Evolutionary conservation across 345 rosid species (phyloP).

Genomic region (Nephelium lappaceum): DNA sequence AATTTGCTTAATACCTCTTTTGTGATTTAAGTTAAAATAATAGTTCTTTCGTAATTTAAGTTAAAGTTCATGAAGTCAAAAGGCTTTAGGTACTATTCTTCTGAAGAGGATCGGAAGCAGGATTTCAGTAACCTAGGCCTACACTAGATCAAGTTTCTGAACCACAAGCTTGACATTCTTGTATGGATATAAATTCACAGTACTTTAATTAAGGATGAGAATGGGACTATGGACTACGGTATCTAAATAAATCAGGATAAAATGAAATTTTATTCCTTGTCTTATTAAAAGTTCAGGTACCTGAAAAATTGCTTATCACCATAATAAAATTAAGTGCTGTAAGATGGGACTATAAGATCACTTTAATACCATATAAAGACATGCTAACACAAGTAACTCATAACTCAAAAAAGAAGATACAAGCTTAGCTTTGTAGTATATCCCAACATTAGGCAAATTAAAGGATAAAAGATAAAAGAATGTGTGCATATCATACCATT

Average conservation of each 20-base stretch:
- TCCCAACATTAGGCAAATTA: constrained; percentile 11
- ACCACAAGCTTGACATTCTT: background rate
- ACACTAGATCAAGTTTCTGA: background rate
- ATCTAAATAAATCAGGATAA: background rate
- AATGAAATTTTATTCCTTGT: background rate
- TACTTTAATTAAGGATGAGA: background rate
- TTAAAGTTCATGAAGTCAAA: background rate
- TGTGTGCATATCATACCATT: constrained; percentile 24
- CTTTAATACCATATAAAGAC: background rate
- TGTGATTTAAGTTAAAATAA: background rate
- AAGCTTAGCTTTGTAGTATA: constrained; percentile 11
- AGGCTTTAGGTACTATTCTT: background rate
- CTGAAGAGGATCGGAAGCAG: background rate
- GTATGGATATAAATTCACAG: background rate
- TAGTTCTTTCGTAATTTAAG: background rate
- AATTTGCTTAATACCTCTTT: background rate
- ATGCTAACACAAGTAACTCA: background rate
- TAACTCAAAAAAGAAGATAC: background rate
- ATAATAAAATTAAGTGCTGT: background rate
- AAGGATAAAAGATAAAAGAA: constrained; percentile 17
- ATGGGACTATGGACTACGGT: background rate
- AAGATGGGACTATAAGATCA: background rate
- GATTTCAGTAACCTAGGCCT: constrained; percentile 5
- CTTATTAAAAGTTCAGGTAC: background rate
- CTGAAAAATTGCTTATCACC: background rate